A percentile compares a stretch with the other conserved stretches of the same genome.
Conservation (phyloP, 371 early-diverging fungal species). For the Saksenaea oblongispora region DNA sequence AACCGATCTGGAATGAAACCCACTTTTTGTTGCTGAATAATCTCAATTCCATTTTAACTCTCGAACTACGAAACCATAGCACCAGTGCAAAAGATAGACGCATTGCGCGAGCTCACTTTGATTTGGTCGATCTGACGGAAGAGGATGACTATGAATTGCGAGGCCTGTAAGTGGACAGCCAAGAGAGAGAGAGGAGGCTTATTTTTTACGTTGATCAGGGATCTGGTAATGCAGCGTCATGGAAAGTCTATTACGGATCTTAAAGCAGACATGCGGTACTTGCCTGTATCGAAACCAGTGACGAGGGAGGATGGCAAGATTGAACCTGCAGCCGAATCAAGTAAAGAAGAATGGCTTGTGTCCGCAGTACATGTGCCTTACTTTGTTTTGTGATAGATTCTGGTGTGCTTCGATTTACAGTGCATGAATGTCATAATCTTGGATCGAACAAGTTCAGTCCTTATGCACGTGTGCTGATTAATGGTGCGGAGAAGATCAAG, state of each 20-base stretch:
- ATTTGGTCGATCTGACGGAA: constrained; percentile 55
- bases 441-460: constrained; percentile 36
- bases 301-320: constrained; percentile 43
- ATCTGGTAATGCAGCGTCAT: constrained; percentile 41
- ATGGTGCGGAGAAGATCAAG: constrained; percentile 45
- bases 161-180: constrained; percentile 30
- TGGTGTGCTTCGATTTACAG: constrained; percentile 51
- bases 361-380: neutral
- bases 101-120: constrained; percentile 52
- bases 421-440: constrained; percentile 55
- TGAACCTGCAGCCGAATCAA: constrained; percentile 60
- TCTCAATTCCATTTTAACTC: constrained; percentile 51
- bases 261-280: constrained; percentile 58
- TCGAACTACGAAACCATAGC: constrained; percentile 40
- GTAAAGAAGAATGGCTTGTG: constrained; percentile 15
- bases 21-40: constrained; percentile 58
- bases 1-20: constrained; percentile 66
- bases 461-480: constrained; percentile 49
- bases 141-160: constrained; percentile 42
- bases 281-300: constrained; percentile 61
- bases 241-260: constrained; percentile 57
- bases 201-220: constrained; percentile 20
- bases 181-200: neutral
- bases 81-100: constrained; percentile 37
- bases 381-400: constrained; percentile 28